Evolutionary conservation across 331 rosid species (phyloP).

Genomic region (Acacia pycnantha): DNA sequence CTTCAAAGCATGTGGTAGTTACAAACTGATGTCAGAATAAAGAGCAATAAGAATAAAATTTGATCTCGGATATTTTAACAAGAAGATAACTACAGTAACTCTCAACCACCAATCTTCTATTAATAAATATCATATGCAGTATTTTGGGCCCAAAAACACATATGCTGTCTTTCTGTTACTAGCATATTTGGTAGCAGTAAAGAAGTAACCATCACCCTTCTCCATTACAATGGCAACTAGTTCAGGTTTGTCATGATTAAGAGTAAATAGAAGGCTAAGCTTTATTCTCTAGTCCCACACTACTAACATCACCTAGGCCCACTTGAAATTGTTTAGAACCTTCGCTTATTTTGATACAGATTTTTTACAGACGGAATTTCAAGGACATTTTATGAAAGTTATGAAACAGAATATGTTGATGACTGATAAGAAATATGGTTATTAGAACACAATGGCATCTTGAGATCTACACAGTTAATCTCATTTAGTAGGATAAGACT

Average conservation of each 20-base stretch:
- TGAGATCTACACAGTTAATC: not conserved
- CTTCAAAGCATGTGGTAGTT: slow-evolving; percentile 3
- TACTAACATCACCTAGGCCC: not conserved
- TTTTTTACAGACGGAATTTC: not conserved
- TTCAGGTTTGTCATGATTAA: not conserved
- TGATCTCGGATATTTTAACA: not conserved
- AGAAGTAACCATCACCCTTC: not conserved
- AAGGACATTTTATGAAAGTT: not conserved
- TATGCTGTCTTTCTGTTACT: not conserved
- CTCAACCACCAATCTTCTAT: not conserved
- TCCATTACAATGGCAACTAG: not conserved
- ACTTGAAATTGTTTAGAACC: not conserved
- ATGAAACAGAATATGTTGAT: not conserved
- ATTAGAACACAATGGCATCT: not conserved
- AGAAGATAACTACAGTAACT: not conserved
- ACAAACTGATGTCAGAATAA: slow-evolving; percentile 8
- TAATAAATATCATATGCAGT: no score
- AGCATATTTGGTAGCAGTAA: not conserved
- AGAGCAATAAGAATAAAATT: not conserved
- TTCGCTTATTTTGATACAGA: not conserved
- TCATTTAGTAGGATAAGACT: not conserved
- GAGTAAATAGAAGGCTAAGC: not conserved
- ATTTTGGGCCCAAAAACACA: no score
- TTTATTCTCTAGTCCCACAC: not conserved
- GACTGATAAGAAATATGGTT: not conserved